These are phyloP conservation scores for Paecilomyces sp. DNA, from an alignment of 2,329 filamentous ascomycete species.

Conservation along the genomic window DNA sequence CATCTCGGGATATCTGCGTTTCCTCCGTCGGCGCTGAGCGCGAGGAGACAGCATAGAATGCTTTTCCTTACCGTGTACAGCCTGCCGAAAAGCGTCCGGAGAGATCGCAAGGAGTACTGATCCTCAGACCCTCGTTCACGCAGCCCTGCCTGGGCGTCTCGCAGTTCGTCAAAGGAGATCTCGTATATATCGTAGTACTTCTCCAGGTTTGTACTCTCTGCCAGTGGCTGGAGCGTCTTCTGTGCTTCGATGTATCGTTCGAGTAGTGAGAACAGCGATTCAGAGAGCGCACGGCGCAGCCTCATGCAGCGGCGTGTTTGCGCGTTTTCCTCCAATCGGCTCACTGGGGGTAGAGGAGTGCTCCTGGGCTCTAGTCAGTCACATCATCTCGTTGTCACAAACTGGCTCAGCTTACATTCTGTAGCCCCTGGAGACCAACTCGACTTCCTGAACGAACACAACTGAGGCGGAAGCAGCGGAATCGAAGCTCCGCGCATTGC, in stretches of 20 bases:
- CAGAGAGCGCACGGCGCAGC: conserved; percentile 67
- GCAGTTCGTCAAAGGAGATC: conserved; percentile 64
- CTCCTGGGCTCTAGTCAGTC: conserved; percentile 51
- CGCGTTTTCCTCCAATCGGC: conserved; percentile 75
- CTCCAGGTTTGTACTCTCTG: conserved; percentile 74
- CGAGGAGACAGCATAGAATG: conserved; percentile 80
- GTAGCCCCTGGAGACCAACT: conserved; percentile 86
- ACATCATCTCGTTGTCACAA: conserved; percentile 6
- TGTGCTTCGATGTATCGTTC: conserved; percentile 66
- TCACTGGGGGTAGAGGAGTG: conserved; percentile 84
- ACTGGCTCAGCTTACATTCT: conserved; percentile 54
- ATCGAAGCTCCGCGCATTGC: conserved; percentile 74
- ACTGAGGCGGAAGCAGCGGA: conserved; percentile 67
- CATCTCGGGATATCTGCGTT: conserved; percentile 70
- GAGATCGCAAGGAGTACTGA: conserved; percentile 64
- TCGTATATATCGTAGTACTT: conserved; percentile 91
- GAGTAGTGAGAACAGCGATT: conserved; percentile 62
- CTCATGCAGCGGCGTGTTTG: conserved; percentile 73
- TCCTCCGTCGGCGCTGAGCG: conserved; percentile 74
- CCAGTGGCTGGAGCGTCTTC: conserved; percentile 60
- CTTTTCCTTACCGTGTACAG: conserved; percentile 76
- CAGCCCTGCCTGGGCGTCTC: conserved; percentile 60
- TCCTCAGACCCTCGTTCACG: conserved; percentile 66
- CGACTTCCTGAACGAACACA: conserved; percentile 86
- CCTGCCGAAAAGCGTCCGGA: conserved; percentile 75